These are phyloP conservation scores for Boletus patriciae DNA, from an alignment of 768 basidiomycete genomes.

Conservation along the genomic window DNA sequence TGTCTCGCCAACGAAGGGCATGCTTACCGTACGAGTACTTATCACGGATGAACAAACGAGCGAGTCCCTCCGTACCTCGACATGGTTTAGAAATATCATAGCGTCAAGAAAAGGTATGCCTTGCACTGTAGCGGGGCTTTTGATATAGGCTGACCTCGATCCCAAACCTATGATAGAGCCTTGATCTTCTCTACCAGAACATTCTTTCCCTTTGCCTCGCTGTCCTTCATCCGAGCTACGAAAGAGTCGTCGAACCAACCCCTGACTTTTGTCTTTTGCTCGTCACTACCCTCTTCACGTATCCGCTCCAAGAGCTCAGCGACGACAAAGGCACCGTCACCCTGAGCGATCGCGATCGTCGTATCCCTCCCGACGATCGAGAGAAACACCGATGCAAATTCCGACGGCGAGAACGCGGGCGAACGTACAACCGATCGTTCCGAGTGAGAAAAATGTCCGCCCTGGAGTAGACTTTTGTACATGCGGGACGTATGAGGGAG, in stretches of 20 bases:
- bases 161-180: constrained; percentile 28
- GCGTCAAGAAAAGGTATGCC: neutral
- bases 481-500: constrained; percentile 79
- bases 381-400: constrained; percentile 62
- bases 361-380: constrained; percentile 51
- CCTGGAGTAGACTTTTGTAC: constrained; percentile 88
- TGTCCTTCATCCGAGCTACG: constrained; percentile 46
- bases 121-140: constrained; percentile 5
- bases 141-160: neutral
- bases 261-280: constrained; percentile 47
- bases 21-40: neutral
- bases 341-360: constrained; percentile 53
- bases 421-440: constrained; percentile 54
- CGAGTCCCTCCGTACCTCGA: neutral
- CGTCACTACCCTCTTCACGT: constrained; percentile 38
- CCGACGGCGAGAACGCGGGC: constrained; percentile 53
- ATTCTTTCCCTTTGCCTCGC: constrained; percentile 67
- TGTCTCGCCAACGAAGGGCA: neutral
- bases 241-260: constrained; percentile 58
- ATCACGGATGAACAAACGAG: neutral
- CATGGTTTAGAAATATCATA: neutral
- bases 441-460: constrained; percentile 79
- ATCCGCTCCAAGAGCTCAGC: constrained; percentile 70
- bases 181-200: constrained; percentile 62
- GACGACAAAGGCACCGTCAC: constrained; percentile 73